These are phyloP conservation scores for Chlorella sp. DNA, from an alignment of 139 green algal species.

Conservation along the genomic window DNA sequence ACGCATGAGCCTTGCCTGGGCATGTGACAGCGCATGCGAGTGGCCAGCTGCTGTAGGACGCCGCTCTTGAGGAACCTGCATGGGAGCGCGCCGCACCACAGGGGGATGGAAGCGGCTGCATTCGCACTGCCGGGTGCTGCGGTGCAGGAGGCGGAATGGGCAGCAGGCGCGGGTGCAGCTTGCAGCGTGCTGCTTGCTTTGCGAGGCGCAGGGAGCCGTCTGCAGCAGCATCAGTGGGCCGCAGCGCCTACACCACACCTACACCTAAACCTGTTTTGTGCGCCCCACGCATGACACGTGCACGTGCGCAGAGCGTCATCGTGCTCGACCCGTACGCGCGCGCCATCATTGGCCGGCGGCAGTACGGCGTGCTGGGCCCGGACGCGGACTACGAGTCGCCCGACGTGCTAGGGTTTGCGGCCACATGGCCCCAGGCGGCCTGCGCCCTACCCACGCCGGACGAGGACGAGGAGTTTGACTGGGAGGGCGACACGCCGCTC, in stretches of 20 bases:
- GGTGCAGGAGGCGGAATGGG: too few species aligned
- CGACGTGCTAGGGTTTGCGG: slow-evolving; percentile 48
- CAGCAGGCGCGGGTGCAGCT: too few species aligned
- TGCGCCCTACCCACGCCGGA: background rate
- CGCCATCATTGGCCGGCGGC: slow-evolving; percentile 56
- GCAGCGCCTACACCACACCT: background rate
- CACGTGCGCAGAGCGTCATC: slow-evolving; percentile 40
- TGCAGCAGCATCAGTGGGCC: background rate
- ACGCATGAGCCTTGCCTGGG: too few species aligned
- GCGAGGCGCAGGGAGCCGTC: too few species aligned
- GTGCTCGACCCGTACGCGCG: slow-evolving; percentile 90
- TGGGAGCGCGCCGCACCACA: too few species aligned
- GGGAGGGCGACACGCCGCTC: slow-evolving; percentile 76
- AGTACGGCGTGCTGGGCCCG: slow-evolving; percentile 71
- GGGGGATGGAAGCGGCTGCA: too few species aligned
- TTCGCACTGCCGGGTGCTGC: too few species aligned
- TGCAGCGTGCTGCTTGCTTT: too few species aligned
- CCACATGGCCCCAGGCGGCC: slow-evolving; percentile 58
- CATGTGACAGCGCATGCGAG: too few species aligned
- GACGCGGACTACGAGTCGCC: slow-evolving; percentile 47
- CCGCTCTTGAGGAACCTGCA: too few species aligned
- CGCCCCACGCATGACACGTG: background rate
- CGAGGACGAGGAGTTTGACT: slow-evolving; percentile 63
- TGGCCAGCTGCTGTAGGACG: too few species aligned
- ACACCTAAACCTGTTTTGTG: background rate